Base-by-base conservation (phyloP, 75 land plant genomes). In the Sequoiadendron giganteum region DNA sequence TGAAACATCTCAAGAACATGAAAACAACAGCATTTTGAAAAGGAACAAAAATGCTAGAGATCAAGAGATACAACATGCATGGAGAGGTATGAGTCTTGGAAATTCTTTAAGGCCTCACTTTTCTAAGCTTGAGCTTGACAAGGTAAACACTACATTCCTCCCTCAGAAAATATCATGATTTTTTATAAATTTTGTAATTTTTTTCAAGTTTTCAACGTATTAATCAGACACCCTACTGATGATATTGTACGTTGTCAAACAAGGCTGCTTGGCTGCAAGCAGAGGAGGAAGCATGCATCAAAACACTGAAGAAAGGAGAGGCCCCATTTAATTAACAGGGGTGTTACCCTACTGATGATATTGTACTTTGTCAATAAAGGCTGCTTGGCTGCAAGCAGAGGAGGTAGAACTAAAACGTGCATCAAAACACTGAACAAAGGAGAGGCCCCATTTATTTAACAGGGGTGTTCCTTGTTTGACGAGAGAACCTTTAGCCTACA, bases 1-100 rank as follows among this genome's bases (percentile, higher is more conserved):
- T 25, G 61, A 84, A 38, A 34, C 77, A 75, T 75, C 77, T 75
- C 38, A 75, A 75, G 77, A 32, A 75, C 34, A 32, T 75, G 77
- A 75, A 34, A 75, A 75, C 77, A 34, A 34, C 38, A 36, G 90
- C 55, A 21, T 32, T 86, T 79, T 90, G 93, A 1, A 49, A 88
- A 87, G 90, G 86, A 21, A 10, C 40, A 85, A 38, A 40, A 38
- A 90, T 89, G 93, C 90, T 77, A 92, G 95, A 90, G 94, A 92
- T 83, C 92, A 85, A 87, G 96, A 97, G 91, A 43, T 94, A 88
- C 90, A 88, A 88, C 93, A 91, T 73, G 93, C 93, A 65, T 97
- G 99, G 99, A 96, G 95, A 79, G 97, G 97, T 15, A 76, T 95
- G 72, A 92, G 97, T 85, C 91, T 97, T 47, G 97, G 95, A 25